A percentile compares a stretch with the other conserved stretches of the same genome.
phyloP scores from a whole-genome alignment of 441 rosid species.

The Gossypium gossypioides region DNA sequence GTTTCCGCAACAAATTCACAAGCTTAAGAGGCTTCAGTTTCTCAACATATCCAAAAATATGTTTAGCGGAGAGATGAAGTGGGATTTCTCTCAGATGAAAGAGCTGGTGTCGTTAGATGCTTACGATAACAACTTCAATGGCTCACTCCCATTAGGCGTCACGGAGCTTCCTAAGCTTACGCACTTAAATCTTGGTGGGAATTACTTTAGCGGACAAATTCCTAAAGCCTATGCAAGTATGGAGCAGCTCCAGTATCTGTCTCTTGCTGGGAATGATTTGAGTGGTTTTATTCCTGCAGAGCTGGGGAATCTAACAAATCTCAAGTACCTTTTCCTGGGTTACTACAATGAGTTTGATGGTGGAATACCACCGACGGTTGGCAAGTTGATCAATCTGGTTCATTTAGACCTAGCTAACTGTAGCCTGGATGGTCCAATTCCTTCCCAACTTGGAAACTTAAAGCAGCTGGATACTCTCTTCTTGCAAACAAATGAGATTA shows the following conservation, averaged over 20 bases:
- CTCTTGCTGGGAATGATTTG: constrained; percentile 26
- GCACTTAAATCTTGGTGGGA: constrained; percentile 52
- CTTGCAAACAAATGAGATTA: constrained; percentile 61
- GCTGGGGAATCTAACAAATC: constrained; percentile 57
- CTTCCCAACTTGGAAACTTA: constrained; percentile 54
- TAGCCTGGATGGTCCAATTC: constrained; percentile 50
- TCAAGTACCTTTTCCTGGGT: constrained; percentile 57
- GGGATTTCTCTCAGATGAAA: constrained; percentile 38
- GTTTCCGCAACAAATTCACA: constrained; percentile 36
- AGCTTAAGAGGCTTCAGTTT: constrained; percentile 39
- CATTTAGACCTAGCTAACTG: constrained; percentile 25
- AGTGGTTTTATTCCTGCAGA: constrained; percentile 41
- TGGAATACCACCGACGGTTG: constrained; percentile 57
- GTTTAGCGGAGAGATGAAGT: constrained; percentile 45
- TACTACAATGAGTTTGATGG: constrained; percentile 61
- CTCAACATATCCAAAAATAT: constrained; percentile 56
- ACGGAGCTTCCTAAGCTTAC: constrained; percentile 32
- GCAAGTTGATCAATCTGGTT: constrained; percentile 29
- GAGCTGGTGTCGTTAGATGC: constrained; percentile 48
- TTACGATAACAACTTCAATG: constrained; percentile 67
- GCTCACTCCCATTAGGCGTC: constrained; percentile 55
- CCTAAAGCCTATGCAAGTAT: constrained; percentile 43
- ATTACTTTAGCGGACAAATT: constrained; percentile 39
- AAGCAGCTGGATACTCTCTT: constrained; percentile 54
- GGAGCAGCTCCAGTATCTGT: constrained; percentile 24